phyloP scores from a whole-genome alignment of 2,329 filamentous ascomycete species.

The Aureobasidium musti region DNA sequence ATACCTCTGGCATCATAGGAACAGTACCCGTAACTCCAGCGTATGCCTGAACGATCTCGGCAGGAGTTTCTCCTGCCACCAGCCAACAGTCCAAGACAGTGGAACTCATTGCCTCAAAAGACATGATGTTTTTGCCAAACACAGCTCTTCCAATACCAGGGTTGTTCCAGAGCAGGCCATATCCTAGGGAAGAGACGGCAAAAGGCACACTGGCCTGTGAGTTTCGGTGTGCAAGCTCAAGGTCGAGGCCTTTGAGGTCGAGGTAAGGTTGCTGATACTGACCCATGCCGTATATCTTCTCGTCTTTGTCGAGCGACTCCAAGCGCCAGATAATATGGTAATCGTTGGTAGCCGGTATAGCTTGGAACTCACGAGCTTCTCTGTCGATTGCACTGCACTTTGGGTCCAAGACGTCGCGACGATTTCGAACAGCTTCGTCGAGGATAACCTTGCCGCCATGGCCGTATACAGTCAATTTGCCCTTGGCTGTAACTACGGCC shows the following conservation, averaged over 20 bases:
- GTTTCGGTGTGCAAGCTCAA: conserved; percentile 67
- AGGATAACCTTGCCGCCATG: conserved; percentile 49
- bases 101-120: conserved; percentile 62
- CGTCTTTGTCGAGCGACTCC: conserved; percentile 56
- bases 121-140: conserved; percentile 62
- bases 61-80: conserved; percentile 59
- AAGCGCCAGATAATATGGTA: conserved; percentile 62
- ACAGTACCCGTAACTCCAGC: conserved; percentile 59
- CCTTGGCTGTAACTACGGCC: conserved; percentile 50
- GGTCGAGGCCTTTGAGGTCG: conserved; percentile 63
- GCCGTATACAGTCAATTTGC: conserved; percentile 55
- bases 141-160: conserved; percentile 63
- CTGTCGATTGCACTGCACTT: conserved; percentile 61
- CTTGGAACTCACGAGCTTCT: conserved; percentile 60
- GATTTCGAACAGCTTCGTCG: conserved; percentile 57
- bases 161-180: conserved; percentile 68
- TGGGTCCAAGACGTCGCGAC: conserved; percentile 56
- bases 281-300: conserved; percentile 69
- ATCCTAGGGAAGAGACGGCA: conserved; percentile 60
- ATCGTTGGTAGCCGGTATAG: conserved; percentile 52
- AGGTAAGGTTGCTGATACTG: conserved; percentile 67
- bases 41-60: conserved; percentile 60
- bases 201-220: conserved; percentile 68
- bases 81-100: conserved; percentile 65
- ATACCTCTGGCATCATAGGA: conserved; percentile 62